Evolutionary conservation across 2,329 filamentous ascomycete genomes (phyloP).

Genomic region (Didymella pomorum): DNA sequence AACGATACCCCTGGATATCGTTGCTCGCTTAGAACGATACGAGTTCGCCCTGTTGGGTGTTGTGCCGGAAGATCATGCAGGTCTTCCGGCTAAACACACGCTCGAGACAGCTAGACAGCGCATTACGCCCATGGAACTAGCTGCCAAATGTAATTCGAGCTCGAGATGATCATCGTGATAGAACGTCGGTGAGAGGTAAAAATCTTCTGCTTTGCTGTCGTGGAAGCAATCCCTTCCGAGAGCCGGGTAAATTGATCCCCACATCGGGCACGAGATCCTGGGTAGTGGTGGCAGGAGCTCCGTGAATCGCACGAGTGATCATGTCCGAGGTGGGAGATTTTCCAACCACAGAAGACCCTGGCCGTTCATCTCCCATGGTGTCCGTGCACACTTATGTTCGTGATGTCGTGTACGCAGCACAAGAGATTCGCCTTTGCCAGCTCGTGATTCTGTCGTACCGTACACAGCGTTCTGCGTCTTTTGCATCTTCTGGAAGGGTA

Average conservation of each 20-base stretch:
- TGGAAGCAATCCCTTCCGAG: conserved; percentile 26
- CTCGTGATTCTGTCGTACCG: neutral
- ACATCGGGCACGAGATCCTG: conserved; percentile 38
- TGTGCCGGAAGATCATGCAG: conserved; percentile 47
- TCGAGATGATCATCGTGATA: neutral
- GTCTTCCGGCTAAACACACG: conserved; percentile 36
- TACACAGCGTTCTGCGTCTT: neutral
- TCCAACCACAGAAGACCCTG: conserved; percentile 41
- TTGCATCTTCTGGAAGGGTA: conserved; percentile 9
- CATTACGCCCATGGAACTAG: neutral
- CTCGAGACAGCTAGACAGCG: conserved; percentile 10
- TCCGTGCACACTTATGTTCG: conserved; percentile 14
- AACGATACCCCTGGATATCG: conserved; percentile 40
- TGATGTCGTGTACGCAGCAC: conserved; percentile 15
- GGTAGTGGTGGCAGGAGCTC: conserved; percentile 34
- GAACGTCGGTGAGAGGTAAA: neutral
- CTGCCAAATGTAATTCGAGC: neutral
- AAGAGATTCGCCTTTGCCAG: conserved; percentile 1
- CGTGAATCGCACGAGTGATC: conserved; percentile 40
- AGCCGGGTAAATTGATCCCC: conserved; percentile 34
- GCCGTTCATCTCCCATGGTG: conserved; percentile 30
- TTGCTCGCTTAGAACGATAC: conserved; percentile 39
- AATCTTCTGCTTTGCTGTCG: neutral
- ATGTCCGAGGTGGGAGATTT: conserved; percentile 38
- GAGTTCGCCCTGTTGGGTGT: conserved; percentile 25